Evolutionary conservation across 208 protist species (phyloP).

Genomic region (Trypanosoma scelopori): DNA sequence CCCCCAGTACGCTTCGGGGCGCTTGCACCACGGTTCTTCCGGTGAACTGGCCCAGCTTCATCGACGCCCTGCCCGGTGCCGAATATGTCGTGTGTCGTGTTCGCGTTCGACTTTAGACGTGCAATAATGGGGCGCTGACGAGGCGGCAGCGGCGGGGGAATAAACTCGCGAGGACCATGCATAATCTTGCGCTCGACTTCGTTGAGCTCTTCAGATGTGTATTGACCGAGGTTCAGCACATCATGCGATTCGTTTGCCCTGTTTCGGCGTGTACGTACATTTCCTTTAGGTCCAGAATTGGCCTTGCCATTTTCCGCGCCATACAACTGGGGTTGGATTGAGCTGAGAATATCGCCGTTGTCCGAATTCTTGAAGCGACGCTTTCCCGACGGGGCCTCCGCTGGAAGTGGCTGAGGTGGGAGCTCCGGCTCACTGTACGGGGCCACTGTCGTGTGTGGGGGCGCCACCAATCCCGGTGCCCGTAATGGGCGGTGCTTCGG

Average conservation of each 20-base stretch:
- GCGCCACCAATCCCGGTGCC: slow-evolving; percentile 16
- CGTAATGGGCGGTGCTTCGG: slow-evolving; percentile 31
- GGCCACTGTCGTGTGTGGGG: slow-evolving; percentile 16
- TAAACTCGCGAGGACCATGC: slow-evolving; percentile 53
- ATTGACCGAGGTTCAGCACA: slow-evolving; percentile 73
- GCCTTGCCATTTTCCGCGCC: not conserved
- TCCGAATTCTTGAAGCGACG: slow-evolving; percentile 5
- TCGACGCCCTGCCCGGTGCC: slow-evolving; percentile 59
- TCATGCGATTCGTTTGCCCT: slow-evolving; percentile 71
- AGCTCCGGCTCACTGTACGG: slow-evolving; percentile 44
- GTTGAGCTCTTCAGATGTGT: slow-evolving; percentile 62
- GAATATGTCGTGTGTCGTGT: slow-evolving; percentile 80
- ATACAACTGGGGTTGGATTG: not conserved
- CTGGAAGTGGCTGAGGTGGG: too few relatives aligned
- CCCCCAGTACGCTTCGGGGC: slow-evolving; percentile 29
- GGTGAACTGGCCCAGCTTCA: slow-evolving; percentile 40
- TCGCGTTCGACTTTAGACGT: slow-evolving; percentile 59
- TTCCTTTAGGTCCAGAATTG: not conserved
- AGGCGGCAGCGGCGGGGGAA: slow-evolving; percentile 50
- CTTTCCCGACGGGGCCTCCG: not conserved
- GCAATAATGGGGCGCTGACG: slow-evolving; percentile 38
- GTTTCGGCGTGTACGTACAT: slow-evolving; percentile 19
- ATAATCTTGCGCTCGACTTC: slow-evolving; percentile 53
- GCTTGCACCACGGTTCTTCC: slow-evolving; percentile 38
- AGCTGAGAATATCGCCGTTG: slow-evolving; percentile 17